A percentile compares a stretch with the other conserved stretches of the same genome.
Conservation (phyloP, 1,284 basidiomycete genomes). For the Ustilago shanxiensis region DNA sequence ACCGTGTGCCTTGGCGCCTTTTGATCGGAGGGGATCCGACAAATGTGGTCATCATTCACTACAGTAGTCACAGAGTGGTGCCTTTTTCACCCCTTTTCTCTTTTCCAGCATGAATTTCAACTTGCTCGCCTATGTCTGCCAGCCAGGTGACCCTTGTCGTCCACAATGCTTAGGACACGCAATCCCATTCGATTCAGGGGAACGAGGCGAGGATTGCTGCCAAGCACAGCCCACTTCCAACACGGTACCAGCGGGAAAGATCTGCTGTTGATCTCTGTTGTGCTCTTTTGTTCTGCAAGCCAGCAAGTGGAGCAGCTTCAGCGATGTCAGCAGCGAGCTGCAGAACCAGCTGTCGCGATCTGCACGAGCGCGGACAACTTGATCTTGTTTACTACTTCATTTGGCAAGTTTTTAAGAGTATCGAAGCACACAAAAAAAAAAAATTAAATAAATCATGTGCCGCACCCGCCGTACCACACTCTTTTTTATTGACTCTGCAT, state of each 20-base stretch:
- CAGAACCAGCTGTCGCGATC: background rate
- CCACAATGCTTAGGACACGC: no score
- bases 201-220: background rate
- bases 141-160: background rate
- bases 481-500: background rate
- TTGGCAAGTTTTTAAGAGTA: background rate
- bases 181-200: background rate
- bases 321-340: no score
- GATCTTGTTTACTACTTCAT: conserved; percentile 13
- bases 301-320: no score
- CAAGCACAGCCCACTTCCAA: conserved; percentile 3
- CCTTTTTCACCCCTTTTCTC: background rate
- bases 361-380: background rate
- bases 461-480: background rate
- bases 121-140: conserved; percentile 8
- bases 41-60: background rate
- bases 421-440: background rate
- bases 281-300: background rate
- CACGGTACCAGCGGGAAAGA: background rate
- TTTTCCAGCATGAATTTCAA: conserved; percentile 15
- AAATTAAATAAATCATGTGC: background rate
- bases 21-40: background rate
- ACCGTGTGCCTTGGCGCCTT: background rate
- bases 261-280: background rate
- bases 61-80: background rate